Evolutionary conservation across 1,284 basidiomycete species (phyloP).

Genomic region (Volvariella volvacea): DNA sequence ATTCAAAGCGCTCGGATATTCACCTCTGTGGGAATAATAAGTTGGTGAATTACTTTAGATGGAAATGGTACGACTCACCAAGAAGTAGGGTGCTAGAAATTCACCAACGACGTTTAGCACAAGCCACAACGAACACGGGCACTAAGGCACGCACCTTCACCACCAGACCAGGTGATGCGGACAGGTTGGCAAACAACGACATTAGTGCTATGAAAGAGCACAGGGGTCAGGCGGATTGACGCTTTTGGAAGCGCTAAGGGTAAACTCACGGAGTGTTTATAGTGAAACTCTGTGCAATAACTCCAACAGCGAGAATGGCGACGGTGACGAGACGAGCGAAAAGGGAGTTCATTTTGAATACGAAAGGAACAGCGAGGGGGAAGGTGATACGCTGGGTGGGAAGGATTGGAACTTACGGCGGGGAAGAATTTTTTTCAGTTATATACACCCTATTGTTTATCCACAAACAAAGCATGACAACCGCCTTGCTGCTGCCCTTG

Average conservation of each 20-base stretch:
- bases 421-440: conserved; percentile 12
- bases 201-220: conserved; percentile 24
- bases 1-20: neutral
- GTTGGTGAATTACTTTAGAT: conserved; percentile 3
- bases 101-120: neutral
- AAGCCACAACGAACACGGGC: neutral
- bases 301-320: conserved; percentile 31
- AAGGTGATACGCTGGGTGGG: conserved; percentile 12
- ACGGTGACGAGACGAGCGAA: conserved; percentile 28
- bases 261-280: conserved; percentile 58
- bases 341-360: conserved; percentile 35
- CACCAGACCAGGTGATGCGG: conserved; percentile 41
- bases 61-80: conserved; percentile 32
- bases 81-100: conserved; percentile 39
- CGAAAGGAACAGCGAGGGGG: conserved; percentile 14
- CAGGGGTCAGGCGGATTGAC: conserved; percentile 9
- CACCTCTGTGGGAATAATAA: conserved; percentile 18
- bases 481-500: conserved; percentile 1
- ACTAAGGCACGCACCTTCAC: conserved; percentile 34
- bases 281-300: conserved; percentile 36
- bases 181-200: conserved; percentile 46
- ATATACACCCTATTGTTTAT: conserved; percentile 17
- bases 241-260: neutral
- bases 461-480: conserved; percentile 13
- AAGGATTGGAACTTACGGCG: conserved; percentile 17